Percentiles rank a stretch among this genome's conserved stretches.
Conservation (phyloP, 2,329 filamentous ascomycete species). For the Sarocladium kiliense region DNA sequence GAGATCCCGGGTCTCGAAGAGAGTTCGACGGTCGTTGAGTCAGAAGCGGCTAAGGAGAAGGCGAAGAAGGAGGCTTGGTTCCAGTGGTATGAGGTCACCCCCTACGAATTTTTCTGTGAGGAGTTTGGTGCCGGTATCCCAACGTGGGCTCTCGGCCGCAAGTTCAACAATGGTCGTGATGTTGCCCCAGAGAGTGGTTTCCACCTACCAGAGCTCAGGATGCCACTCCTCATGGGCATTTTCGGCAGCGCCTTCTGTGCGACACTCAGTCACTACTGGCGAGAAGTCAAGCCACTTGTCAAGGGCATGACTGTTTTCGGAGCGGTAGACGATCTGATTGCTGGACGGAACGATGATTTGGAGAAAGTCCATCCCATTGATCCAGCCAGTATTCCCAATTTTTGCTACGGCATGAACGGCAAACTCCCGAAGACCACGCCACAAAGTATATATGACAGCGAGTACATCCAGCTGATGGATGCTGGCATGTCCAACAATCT, state of each 20-base stretch:
- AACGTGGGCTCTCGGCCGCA: constrained; percentile 85
- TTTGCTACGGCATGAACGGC: constrained; percentile 72
- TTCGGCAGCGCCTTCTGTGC: constrained; percentile 97
- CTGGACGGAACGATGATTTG: constrained; percentile 76
- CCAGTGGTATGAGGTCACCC: constrained; percentile 95
- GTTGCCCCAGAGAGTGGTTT: constrained; percentile 53
- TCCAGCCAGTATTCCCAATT: constrained; percentile 87
- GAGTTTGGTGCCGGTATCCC: constrained; percentile 89
- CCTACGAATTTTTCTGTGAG: constrained; percentile 93
- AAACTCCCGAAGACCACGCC: constrained; percentile 73
- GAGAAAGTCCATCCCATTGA: constrained; percentile 93
- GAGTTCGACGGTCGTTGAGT: constrained; percentile 26
- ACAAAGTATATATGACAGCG: constrained; percentile 62
- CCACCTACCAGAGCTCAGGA: constrained; percentile 75
- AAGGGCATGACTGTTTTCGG: constrained; percentile 68
- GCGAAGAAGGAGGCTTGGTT: constrained; percentile 77
- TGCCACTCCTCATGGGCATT: constrained; percentile 85
- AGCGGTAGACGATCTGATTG: constrained; percentile 75
- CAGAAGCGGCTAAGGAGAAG: constrained; percentile 46
- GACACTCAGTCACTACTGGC: constrained; percentile 92
- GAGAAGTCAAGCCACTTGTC: constrained; percentile 81
- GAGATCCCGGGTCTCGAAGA: constrained; percentile 71
- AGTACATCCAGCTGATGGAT: constrained; percentile 85
- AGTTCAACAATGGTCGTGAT: constrained; percentile 63
- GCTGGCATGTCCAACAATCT: constrained; percentile 98